phyloP scores from a whole-genome alignment of 208 protist species.

The Leishmania turanica region DNA sequence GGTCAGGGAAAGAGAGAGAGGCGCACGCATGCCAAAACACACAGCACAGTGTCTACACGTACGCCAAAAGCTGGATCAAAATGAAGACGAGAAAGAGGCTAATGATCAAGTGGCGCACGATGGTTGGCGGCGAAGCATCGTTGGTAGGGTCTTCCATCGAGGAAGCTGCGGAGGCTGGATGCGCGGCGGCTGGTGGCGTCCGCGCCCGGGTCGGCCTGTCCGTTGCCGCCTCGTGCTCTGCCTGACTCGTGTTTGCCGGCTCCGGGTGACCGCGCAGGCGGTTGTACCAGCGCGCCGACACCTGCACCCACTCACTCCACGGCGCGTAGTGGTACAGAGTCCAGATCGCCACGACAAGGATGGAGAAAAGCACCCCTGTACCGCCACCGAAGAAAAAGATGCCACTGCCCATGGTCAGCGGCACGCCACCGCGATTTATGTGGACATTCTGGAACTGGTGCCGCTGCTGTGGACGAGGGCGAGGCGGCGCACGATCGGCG shows the following conservation, averaged over 20 bases:
- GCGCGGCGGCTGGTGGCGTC: not conserved
- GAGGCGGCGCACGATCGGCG: constrained; percentile 52
- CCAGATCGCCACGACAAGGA: constrained; percentile 40
- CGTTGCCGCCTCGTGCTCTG: constrained; percentile 4
- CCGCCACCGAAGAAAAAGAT: constrained; percentile 57
- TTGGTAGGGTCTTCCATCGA: not conserved
- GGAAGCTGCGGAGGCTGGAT: not conserved
- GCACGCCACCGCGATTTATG: constrained; percentile 31
- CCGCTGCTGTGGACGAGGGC: constrained; percentile 32
- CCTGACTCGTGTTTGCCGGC: not conserved
- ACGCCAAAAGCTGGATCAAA: constrained; percentile 27
- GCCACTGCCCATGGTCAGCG: constrained; percentile 45
- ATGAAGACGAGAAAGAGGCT: constrained; percentile 25
- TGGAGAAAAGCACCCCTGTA: constrained; percentile 33
- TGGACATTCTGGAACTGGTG: constrained; percentile 17
- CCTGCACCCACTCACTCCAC: constrained; percentile 40
- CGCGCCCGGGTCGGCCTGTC: not conserved
- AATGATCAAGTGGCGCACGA: constrained; percentile 13
- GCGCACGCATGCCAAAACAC: too few relatives aligned
- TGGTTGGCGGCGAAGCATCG: not conserved
- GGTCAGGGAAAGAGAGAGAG: not conserved
- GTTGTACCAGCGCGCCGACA: constrained; percentile 9
- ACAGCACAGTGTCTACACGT: constrained; percentile 10
- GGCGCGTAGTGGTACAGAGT: constrained; percentile 52
- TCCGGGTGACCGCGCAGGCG: constrained; percentile 9